Evolutionary conservation across 495 filamentous ascomycete genomes (phyloP), one percentile per base, ranked within the genome.

Genomic region (Lophiotrema nucula): DNA sequence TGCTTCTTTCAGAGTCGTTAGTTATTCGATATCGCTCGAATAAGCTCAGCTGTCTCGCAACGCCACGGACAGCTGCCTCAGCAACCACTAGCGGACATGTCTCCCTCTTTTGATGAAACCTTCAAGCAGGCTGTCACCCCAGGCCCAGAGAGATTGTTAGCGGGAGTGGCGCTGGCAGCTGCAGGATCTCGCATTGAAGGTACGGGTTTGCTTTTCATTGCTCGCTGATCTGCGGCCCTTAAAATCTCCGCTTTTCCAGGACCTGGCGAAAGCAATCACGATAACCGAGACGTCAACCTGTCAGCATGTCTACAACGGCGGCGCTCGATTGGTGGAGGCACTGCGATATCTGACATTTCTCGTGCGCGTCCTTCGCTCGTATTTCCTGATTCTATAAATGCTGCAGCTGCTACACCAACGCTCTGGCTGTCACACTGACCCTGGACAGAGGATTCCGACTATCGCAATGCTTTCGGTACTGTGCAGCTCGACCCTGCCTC

Each of bases 101-200:
- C 37, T 33, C 45, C 55, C 19, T 22, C 23, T 44, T 45, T 50
- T 21, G 38, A 58, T 25, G 37, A 33, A 25, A 41, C 38, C 6
- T 58, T 58, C 38, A 51, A 51, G 55, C 55, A 21, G 46, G 55
- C 47, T 44, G 55, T 58, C 25, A 46, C 16, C 28, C 45, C 46
- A 8, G 55, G 55, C 1, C 38, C 35, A 8, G 6, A 58, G 33
- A 33, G 55, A 26, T 38, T 58, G 25, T 16, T 58, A 24, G 16
- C 55, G 38, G 55, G 55, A 31, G 55, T 58, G 46, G 55, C 47
- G 37, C 55, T 58, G 8, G 55, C 55, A 45, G 55, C 54, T 58
- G 24, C 55, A 35, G 55, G 55, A 51, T 43, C 55, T 44, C 46
- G 47, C 46, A 16, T 26, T 13, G 24, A 35, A 43, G 55, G 55